Base-by-base conservation (phyloP, 768 basidiomycete genomes). In the Lactarius akahatsu region DNA sequence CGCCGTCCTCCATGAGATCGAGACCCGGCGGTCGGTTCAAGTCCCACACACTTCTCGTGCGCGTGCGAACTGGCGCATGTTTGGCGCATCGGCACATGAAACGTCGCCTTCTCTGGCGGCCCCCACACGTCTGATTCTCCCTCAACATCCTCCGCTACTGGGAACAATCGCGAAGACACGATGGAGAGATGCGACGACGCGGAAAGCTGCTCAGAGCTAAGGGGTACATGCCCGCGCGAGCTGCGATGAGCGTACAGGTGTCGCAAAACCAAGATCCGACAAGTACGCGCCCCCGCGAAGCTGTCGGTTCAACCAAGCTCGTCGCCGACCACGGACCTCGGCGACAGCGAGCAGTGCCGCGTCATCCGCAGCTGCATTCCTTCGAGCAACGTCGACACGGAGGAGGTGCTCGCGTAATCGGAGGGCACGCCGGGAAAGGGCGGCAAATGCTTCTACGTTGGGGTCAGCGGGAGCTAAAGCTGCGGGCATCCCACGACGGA, bases 301-400 rank as follows among this genome's bases (percentile, higher is more conserved):
- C 23, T 80, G 79, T 41, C 81, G 78, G 67, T 84, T 84, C 62
- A 84, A 79, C 89, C 89, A 91, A 8, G 89, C 89, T 11, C 88
- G 80, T 36, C 90, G 80, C 45, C 84, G 80, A 40, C 84, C 83
- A 68, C 82, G 82, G 47, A 84, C 79, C 73, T 88, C 87, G 28
- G 90, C 77, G 7, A 84, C 74, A 18, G 67, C 64, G 64, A 68
- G 73, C 67, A 71, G 64, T 62, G 69, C 71, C 68, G 57, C 71
- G 69, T 77, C 78, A 43, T 79, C 81, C 28, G 77, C 78, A 45
- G 74, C 74, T 40, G 78, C 73, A 70, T 78, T 82, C 65, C 75
- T 78, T 58, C 75, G 78, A 56, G 74, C 76, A 59, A 77, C 78
- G 55, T 73, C 76, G 38, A 79, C 74, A 57, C 83, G 81, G 9